Evolutionary conservation across 768 basidiomycete genomes (phyloP), one percentile per base, ranked within the genome.

Genomic region (Tricholoma matsutake): DNA sequence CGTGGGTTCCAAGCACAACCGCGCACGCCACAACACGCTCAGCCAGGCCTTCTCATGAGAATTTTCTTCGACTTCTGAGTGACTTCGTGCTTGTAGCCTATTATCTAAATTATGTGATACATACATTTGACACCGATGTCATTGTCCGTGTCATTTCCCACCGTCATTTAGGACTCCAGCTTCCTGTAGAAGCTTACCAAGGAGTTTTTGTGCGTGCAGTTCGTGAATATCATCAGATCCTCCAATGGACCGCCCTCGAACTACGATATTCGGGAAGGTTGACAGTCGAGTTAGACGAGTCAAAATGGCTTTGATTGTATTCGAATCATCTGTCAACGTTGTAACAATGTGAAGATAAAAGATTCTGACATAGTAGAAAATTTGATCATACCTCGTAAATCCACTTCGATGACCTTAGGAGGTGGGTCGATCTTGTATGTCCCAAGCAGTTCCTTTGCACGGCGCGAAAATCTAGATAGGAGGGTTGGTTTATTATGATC

Each of bases 231-330:
- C 78, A 63, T 91, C 89, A 1, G 81, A 86, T 34, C 90, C 90
- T 9, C 88, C 87, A 2, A 91, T 75, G 6, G 84, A 84, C 52
- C 74, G 77, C 8, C 90, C 91, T 18, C 78, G 77, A 11, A 93
- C 67, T 28, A 94, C 65, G 57, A 90, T 75, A 63, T 94, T 94
- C 1, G 92, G 92, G 69, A 92, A 91, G 3, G 92, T 93, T 6
- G 79, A 71, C 13, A 80, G 88, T 2, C 75, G 73, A 2, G 91
- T 94, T 31, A 92, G 72, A 37, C 91, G 85, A 8, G 76, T 78
- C 53, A 94, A 75, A 31, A 93, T 73, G 9, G 76, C 72, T 71
- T 94, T 92, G 63, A 94, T 79, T 29, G 84, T 75, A 8, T 77
- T 74, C 0, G 79, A 76, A 66, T 93, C 91, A 62, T 81, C 88